Evolutionary conservation across 306 rosid species (phyloP).

Genomic region (Malus sieversii): DNA sequence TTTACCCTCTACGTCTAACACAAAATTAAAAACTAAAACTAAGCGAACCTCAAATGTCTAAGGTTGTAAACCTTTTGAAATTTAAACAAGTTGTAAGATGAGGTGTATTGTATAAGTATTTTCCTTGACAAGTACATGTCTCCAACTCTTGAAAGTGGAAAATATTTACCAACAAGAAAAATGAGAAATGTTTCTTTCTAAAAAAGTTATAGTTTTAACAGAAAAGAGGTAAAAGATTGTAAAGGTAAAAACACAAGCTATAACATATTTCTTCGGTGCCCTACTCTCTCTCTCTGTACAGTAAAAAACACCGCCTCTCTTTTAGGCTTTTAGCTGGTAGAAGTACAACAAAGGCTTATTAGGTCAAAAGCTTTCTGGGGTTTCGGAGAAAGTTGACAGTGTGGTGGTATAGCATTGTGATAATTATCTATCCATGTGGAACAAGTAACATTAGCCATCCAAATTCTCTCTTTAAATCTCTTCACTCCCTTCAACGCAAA

Average conservation of each 20-base stretch:
- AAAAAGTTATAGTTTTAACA: no score
- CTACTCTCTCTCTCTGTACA: neutral
- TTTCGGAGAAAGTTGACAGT: conserved; percentile 1
- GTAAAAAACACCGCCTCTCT: conserved; percentile 27
- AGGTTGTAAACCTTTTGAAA: no score
- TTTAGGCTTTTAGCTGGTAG: neutral
- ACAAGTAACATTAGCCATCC: neutral
- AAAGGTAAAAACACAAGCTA: neutral
- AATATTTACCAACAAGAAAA: neutral
- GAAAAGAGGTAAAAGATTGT: neutral
- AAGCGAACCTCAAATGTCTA: no score
- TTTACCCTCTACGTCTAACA: no score
- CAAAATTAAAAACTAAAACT: no score
- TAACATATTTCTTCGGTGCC: neutral
- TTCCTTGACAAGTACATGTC: no score
- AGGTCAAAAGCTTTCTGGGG: conserved; percentile 15
- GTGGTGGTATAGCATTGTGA: conserved; percentile 24
- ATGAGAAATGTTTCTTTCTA: neutral
- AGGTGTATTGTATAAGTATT: no score
- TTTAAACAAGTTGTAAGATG: no score
- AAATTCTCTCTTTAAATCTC: neutral
- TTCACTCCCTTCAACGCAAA: conserved; percentile 31
- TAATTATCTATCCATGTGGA: conserved; percentile 4
- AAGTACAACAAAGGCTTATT: neutral
- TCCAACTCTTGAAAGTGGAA: neutral